Base-by-base conservation (phyloP, 805 yeast genomes). In the Lipomyces orientalis region DNA sequence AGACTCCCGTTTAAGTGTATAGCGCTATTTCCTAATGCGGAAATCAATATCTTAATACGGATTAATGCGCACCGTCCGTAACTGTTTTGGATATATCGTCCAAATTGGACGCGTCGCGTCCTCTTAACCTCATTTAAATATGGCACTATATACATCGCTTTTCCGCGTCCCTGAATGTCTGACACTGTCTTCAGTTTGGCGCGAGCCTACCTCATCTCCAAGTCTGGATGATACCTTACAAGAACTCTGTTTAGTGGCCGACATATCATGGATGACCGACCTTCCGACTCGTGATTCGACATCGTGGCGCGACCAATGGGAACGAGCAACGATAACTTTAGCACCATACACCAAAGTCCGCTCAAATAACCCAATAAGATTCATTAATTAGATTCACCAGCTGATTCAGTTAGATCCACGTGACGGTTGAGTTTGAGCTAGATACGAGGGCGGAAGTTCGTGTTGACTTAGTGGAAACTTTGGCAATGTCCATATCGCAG, bases 401-500 rank as follows among this genome's bases (percentile, higher is more conserved):
- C 49, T 43, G 19, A 43, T 22, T 29, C 6, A 14, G 19, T 10
- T 29, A 56, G 59, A 29, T 56, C 12, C 43, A 33, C 12, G 34
- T 56, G 19, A 56, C 29, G 25, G 59, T 56, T n/a, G 46, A 56
- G 49, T 37, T 33, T 12, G 59, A 56, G 6, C 25, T 12, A 33
- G 22, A 56, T 14, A 19, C 25, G 19, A 56, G 12, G 29, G 19
- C 61, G 37, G 31, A 29, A 8, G 22, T 37, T n/a, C 33, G 54
- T 6, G 16, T 58, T 29, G 46, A 58, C 29, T 35, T 43, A 10
- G 22, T 58, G 2, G 61, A 58, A 22, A 35, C 66, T 4, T 35
- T 64, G 12, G 62, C 66, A 16, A 52, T 31, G 12, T 31, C 59
- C 33, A 59, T 64, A 14, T 59, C 56, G 39, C 25, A 54, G 29